Evolutionary conservation across 1,284 basidiomycete genomes (phyloP), one percentile per base, ranked within the genome.

Genomic region (Ceratobasidium sp.): DNA sequence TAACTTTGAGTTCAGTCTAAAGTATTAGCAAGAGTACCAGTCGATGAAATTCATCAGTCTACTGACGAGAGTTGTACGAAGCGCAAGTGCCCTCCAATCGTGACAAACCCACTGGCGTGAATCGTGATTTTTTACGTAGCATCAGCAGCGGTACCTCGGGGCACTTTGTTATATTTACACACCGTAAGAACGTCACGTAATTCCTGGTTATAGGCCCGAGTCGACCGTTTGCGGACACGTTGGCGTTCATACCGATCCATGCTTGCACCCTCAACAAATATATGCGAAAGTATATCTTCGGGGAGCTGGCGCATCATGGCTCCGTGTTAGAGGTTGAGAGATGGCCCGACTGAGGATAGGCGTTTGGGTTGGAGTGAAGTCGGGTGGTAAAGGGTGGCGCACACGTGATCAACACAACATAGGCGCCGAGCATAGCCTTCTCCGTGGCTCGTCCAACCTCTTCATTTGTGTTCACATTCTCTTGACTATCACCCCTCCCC

Each of bases 401-500:
- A 64, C 61, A 64, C 61, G 61, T 64, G 61, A 64, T 25, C 40
- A 22, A 34, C 56, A 59, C 29, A 32, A 1, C 37, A 43, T 64
- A 64, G 37, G 43, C 22, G 43, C 64, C 43, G 43, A 19, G 22
- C 64, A 65, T 43, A 65, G 64, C 64, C 64, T 43, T 64, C 17
- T 7, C 37, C 1, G 64, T 65, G 64, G 64, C 64, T 65, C 22
- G 19, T 5, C 37, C 34, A 29, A n/a, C 32, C 22, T 2, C 6
- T 9, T 49, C 54, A 32, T 51, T 32, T 19, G 37, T 17, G 4
- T 9, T 17, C 46, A 32, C 32, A 59, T 32, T 44, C 43, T 64
- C 40, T 43, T 64, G 40, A 61, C 29, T n/a, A 61, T 2, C 49
- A 13, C 15, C 49, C 17, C 22, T 22, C 15, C 3, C 15, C 49